Base-by-base conservation (phyloP, 345 rosid genomes). In the Pistacia integerrima region DNA sequence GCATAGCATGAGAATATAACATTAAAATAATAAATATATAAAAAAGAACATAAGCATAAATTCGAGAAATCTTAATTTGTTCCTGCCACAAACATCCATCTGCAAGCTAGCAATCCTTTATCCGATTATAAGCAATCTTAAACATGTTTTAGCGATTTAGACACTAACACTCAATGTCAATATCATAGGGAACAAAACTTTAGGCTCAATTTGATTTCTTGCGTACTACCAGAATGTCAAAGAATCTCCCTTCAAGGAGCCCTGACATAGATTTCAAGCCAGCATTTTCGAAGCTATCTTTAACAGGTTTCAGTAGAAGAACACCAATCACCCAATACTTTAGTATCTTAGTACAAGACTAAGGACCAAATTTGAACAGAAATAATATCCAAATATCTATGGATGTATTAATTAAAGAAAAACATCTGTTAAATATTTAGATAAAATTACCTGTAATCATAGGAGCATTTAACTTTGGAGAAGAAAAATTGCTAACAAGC, bases 401-500 rank as follows among this genome's bases (percentile, higher is more conserved):
- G 8, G 10, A 49, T 41, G 46, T 13, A 36, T 30, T 14, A 72
- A 51, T 12, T 1, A 60, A 8, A 17, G 38, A 49, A 62, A 17
- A 7, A 61, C 22, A 1, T 9, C 11, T 8, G 7, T 12, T 0
- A 18, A 38, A 54, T 1, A 51, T 12, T 11, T 30, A 46, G 60
- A 73, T 18, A 58, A 64, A 20, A 22, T 77, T 74, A 88, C 90
- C 97, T 77, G 83, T 66, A 84, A 76, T 82, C 46, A 87, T 78
- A 67, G 84, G 63, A 82, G 85, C 79, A 54, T 86, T 84, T 55
- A 69, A 61, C 84, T 88, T 96, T 57, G 86, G 82, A 57, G 93
- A 69, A 70, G 85, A 69, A 70, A 82, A 85, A 59, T 70, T 77
- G 82, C 73, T 77, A 44, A 75, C 59, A 28, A 84, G 83, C 86